phyloP scores from a whole-genome alignment of 2,329 filamentous ascomycete genomes.

The Pseudogymnoascus sp. region DNA sequence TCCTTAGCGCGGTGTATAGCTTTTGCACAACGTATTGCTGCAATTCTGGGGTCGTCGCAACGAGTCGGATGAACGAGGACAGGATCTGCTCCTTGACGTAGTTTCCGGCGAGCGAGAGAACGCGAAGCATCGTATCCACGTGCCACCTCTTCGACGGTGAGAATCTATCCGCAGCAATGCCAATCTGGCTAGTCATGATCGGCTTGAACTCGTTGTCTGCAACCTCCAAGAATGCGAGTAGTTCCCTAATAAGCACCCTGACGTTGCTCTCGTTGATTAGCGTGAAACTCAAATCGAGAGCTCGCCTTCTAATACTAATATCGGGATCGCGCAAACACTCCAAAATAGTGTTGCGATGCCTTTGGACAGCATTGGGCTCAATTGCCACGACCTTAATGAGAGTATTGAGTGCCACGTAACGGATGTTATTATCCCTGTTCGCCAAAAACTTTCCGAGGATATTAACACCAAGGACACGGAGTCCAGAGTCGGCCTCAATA shows the following conservation, averaged over 20 bases:
- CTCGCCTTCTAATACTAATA: slow-evolving; percentile 91
- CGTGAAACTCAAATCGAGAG: slow-evolving; percentile 96
- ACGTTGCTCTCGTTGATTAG: slow-evolving; percentile 97
- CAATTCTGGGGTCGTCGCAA: slow-evolving; percentile 87
- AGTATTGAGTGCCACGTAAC: slow-evolving; percentile 95
- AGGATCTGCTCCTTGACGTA: slow-evolving; percentile 97
- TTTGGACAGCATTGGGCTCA: slow-evolving; percentile 93
- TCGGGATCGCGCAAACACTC: slow-evolving; percentile 95
- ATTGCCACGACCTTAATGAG: slow-evolving; percentile 97
- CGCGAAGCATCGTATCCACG: slow-evolving; percentile 92
- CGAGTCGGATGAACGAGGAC: slow-evolving; percentile 90
- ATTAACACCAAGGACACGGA: slow-evolving; percentile 92
- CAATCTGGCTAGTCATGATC: slow-evolving; percentile 96
- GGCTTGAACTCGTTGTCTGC: slow-evolving; percentile 99
- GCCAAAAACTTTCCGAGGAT: slow-evolving; percentile 96
- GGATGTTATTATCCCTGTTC: slow-evolving; percentile 99
- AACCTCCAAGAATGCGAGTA: slow-evolving; percentile 91
- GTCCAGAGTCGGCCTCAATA: slow-evolving; percentile 92
- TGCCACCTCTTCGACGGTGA: slow-evolving; percentile 98
- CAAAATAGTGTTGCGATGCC: slow-evolving; percentile 93
- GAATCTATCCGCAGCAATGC: slow-evolving; percentile 90
- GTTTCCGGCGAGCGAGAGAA: slow-evolving; percentile 87
- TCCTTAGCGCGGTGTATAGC: slow-evolving; percentile 80
- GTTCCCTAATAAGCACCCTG: slow-evolving; percentile 81
- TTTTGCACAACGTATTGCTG: slow-evolving; percentile 97